Evolutionary conservation across 139 green algal species (phyloP), one percentile per base, ranked within the genome.

Genomic region (Ulvella scutata): DNA sequence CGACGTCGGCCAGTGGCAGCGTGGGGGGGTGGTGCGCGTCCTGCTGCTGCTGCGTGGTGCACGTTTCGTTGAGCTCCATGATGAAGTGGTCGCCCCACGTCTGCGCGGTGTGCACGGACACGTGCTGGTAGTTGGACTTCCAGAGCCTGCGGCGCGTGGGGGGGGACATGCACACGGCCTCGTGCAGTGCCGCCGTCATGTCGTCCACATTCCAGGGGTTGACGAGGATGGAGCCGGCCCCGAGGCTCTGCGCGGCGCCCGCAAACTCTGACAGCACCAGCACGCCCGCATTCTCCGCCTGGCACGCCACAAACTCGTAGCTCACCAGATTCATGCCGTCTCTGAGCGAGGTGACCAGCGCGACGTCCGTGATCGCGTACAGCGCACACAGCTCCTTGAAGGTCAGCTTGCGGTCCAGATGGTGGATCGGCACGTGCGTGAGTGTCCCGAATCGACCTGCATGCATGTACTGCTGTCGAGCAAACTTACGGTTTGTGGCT

Each of bases 191-290:
- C 1, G 75, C 67, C 17, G 88, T 84, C 80, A 98, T 86, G 79
- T 99, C 95, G 61, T 85, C 94, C 61, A 98, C 88, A 82, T 99
- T 98, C 92, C 93, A 98, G 13, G 95, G 95, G 85, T 99, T 99
- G 23, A 98, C 94, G 61, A 99, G 85, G 37, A 99, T 90, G 28
- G 95, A 90, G 6, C 94, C 94, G 21, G 94, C 91, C 3, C 91
- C 88, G 2, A 89, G 72, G 26, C 73, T 82, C 81, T 97, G 92
- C 28, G 93, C 92, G 2, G 93, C 93, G 20, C 93, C 93, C 3
- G 95, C 95, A 91, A 99, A 99, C 88, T 99, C 95, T 13, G 83
- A 93, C 21, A 99, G 87, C 36, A 99, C 87, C 38, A 99, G 87
- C 75, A 98, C 95, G 23, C 95, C 95, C 81, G 78, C 86, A 40